phyloP scores from a whole-genome alignment of 2,329 filamentous ascomycete species.

The Emergomyces pasteurianus region DNA sequence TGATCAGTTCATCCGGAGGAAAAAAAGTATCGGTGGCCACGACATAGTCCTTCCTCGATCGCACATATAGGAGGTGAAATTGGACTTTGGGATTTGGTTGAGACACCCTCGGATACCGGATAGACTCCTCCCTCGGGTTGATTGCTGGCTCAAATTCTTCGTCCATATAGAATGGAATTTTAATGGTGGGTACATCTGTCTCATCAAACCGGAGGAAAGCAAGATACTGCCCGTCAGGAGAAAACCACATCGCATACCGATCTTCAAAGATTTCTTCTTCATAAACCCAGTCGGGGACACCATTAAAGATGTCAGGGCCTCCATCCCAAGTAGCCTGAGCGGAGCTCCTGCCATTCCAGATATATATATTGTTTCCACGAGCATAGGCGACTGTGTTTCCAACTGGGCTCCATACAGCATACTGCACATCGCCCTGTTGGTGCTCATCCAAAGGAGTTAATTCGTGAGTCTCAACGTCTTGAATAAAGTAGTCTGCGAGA shows the following conservation, averaged over 20 bases:
- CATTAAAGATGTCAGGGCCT: slow-evolving; percentile 73
- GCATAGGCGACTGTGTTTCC: slow-evolving; percentile 55
- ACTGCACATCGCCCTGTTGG: slow-evolving; percentile 54
- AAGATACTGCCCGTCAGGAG: slow-evolving; percentile 68
- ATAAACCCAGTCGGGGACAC: slow-evolving; percentile 91
- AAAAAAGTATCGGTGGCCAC: slow-evolving; percentile 47
- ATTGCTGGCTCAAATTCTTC: slow-evolving; percentile 44
- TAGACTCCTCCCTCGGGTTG: slow-evolving; percentile 50
- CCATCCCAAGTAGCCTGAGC: slow-evolving; percentile 68
- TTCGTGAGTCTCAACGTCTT: slow-evolving; percentile 47
- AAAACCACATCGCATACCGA: slow-evolving; percentile 83
- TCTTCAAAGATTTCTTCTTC: slow-evolving; percentile 67
- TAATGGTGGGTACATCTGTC: slow-evolving; percentile 55
- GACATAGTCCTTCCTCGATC: no score
- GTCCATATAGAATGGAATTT: slow-evolving; percentile 55
- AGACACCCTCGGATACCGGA: slow-evolving; percentile 59
- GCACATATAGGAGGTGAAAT: slow-evolving; percentile 50
- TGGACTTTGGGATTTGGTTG: slow-evolving; percentile 54
- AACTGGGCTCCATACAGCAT: slow-evolving; percentile 48
- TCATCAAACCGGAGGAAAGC: slow-evolving; percentile 81
- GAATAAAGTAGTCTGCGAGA: slow-evolving; percentile 54
- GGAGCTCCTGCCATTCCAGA: slow-evolving; percentile 44
- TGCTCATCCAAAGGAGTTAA: slow-evolving; percentile 45
- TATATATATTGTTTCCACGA: slow-evolving; percentile 52
- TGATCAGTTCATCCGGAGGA: slow-evolving; percentile 47